These are phyloP conservation scores for Pisolithus albus DNA, from an alignment of 768 basidiomycete species.

Conservation along the genomic window DNA sequence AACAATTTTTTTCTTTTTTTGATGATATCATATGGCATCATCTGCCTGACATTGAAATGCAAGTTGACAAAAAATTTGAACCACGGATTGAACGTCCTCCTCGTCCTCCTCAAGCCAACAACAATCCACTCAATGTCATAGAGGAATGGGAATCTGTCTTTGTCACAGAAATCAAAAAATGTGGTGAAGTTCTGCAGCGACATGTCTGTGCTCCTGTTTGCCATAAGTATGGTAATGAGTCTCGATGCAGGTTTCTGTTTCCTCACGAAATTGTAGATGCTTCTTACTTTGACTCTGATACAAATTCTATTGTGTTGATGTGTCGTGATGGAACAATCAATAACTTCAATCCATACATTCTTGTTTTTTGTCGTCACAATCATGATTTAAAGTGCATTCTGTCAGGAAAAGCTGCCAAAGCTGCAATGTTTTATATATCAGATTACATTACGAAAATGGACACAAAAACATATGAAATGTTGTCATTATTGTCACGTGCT, in stretches of 20 bases:
- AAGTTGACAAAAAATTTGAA: no score
- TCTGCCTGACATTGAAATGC: conserved; percentile 18
- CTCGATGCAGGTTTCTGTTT: conserved; percentile 27
- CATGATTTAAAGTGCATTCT: conserved; percentile 31
- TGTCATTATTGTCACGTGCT: conserved; percentile 20
- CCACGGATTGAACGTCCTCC: no score
- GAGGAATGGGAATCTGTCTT: no score
- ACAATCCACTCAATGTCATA: no score
- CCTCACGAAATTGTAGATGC: conserved; percentile 26
- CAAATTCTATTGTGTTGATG: conserved; percentile 22
- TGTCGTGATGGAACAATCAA: conserved; percentile 25
- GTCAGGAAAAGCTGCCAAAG: conserved; percentile 28
- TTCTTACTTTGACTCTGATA: conserved; percentile 25
- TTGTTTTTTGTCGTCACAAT: conserved; percentile 30
- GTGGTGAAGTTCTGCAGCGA: conserved; percentile 16
- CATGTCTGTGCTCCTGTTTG: conserved; percentile 18
- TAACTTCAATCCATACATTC: conserved; percentile 27
- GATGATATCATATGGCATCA: conserved; percentile 24
- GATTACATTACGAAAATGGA: conserved; percentile 32
- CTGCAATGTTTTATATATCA: conserved; percentile 33
- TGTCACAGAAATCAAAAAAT: conserved; percentile 9
- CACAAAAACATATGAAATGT: conserved; percentile 18
- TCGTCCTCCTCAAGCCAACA: no score
- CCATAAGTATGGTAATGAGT: conserved; percentile 26
- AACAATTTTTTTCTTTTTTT: no score